Percentiles rank a stretch among this genome's conserved stretches.
Evolutionary conservation across 345 rosid genomes (phyloP).

Genomic region (Barbarea vulgaris): DNA sequence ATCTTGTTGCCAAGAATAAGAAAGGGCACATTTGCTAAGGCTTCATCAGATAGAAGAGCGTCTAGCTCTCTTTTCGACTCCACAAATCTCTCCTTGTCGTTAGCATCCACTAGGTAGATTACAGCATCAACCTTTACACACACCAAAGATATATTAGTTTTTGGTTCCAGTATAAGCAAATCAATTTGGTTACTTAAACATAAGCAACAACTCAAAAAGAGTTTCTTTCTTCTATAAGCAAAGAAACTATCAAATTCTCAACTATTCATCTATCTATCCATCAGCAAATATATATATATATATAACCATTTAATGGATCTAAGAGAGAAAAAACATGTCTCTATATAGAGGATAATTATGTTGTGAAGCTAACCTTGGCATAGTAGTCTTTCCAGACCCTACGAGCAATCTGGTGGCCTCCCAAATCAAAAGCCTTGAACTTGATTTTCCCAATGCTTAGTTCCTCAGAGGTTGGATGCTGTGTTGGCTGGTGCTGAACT

Average conservation of each 20-base stretch:
- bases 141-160: background rate
- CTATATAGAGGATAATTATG: too few relatives aligned
- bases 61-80: constrained; percentile 74
- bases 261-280: too few relatives aligned
- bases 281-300: background rate
- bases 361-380: constrained; percentile 54
- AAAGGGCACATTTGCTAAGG: constrained; percentile 61
- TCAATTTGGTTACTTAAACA: background rate
- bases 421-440: constrained; percentile 85
- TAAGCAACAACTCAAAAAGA: background rate
- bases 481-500: constrained; percentile 86
- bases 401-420: constrained; percentile 89
- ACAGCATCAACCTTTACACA: constrained; percentile 73
- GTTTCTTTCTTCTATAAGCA: background rate
- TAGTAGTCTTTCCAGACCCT: constrained; percentile 88
- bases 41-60: constrained; percentile 71
- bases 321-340: too few relatives aligned
- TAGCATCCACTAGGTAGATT: constrained; percentile 74
- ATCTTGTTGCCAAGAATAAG: constrained; percentile 82
- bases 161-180: background rate
- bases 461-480: constrained; percentile 80
- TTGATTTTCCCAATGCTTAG: constrained; percentile 79
- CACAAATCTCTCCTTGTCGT: constrained; percentile 69
- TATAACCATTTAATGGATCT: too few relatives aligned
- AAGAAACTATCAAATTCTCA: background rate